These are phyloP conservation scores for Solanum acaule DNA, from an alignment of 257 asterid genomes.

Conservation along the genomic window DNA sequence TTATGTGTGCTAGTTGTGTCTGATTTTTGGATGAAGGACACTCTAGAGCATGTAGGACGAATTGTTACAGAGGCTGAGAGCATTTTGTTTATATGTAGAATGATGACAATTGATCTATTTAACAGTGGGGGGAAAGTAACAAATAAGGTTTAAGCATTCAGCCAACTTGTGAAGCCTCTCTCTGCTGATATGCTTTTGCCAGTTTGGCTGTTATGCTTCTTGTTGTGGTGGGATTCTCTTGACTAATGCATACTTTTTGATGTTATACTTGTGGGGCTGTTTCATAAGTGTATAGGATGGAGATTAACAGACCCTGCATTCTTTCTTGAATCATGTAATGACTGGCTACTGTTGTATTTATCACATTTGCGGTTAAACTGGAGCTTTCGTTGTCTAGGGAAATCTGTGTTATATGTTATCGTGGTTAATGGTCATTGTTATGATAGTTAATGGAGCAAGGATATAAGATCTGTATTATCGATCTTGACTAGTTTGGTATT, in stretches of 20 bases:
- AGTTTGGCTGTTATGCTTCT: neutral
- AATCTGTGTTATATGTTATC: neutral
- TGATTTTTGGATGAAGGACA: neutral
- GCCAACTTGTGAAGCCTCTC: neutral
- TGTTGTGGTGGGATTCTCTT: neutral
- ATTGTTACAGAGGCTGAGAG: neutral
- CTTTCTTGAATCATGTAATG: neutral
- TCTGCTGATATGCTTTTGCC: neutral
- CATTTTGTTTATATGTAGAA: neutral
- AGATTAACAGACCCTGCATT: slow-evolving; percentile 3
- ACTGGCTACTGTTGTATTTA: slow-evolving; percentile 1
- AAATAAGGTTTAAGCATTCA: slow-evolving; percentile 5
- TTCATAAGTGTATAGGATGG: slow-evolving; percentile 2
- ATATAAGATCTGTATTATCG: neutral
- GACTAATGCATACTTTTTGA: neutral
- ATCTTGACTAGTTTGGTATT: neutral
- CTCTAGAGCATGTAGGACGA: neutral
- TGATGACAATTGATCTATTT: neutral
- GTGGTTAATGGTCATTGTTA: neutral
- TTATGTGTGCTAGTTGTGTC: slow-evolving; percentile 1
- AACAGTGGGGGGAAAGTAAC: neutral
- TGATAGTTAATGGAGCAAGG: neutral
- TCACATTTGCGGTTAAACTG: neutral
- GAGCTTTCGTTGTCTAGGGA: neutral
- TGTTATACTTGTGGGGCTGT: neutral